These are phyloP conservation scores for Hyphopichia burtonii DNA, from an alignment of 1,139 yeast species.

Conservation along the genomic window DNA sequence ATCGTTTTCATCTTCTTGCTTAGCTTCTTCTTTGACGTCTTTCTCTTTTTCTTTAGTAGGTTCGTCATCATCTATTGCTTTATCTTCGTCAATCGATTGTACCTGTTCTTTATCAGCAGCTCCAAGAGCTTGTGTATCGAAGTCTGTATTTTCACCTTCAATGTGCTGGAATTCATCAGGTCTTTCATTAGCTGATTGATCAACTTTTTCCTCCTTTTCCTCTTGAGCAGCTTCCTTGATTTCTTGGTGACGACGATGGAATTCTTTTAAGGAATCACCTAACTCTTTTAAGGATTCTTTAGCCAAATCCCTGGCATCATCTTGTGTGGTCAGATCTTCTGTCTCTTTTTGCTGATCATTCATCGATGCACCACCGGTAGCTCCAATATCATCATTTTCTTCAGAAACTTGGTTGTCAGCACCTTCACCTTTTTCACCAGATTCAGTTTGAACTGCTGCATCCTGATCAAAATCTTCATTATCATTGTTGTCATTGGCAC, in stretches of 20 bases:
- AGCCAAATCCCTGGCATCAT: conserved; percentile 70
- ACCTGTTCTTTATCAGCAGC: conserved; percentile 81
- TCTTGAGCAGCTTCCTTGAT: conserved; percentile 60
- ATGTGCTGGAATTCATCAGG: conserved; percentile 93
- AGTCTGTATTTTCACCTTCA: conserved; percentile 74
- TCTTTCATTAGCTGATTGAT: conserved; percentile 56
- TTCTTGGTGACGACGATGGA: conserved; percentile 87
- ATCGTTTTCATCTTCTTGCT: conserved; percentile 16
- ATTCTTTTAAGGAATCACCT: conserved; percentile 89
- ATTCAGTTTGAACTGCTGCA: conserved; percentile 68
- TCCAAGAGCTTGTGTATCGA: conserved; percentile 89
- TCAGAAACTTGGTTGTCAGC: conserved; percentile 66
- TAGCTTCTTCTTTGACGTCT: conserved; percentile 22
- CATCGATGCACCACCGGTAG: conserved; percentile 58
- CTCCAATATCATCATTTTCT: conserved; percentile 71
- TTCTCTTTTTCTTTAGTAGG: conserved; percentile 13
- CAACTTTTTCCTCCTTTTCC: conserved; percentile 45
- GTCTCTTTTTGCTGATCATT: conserved; percentile 45
- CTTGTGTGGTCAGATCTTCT: conserved; percentile 36
- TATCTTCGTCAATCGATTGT: conserved; percentile 75
- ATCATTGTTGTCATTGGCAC: conserved; percentile 52
- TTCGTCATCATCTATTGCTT: conserved; percentile 77
- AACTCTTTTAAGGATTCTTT: conserved; percentile 79
- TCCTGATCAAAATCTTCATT: conserved; percentile 57
- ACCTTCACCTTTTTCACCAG: conserved; percentile 75